A percentile compares a stretch with the other conserved stretches of the same genome.
These are phyloP conservation scores for Tieghemostelium lacteum DNA, from an alignment of 78 protist species.

Conservation along the genomic window DNA sequence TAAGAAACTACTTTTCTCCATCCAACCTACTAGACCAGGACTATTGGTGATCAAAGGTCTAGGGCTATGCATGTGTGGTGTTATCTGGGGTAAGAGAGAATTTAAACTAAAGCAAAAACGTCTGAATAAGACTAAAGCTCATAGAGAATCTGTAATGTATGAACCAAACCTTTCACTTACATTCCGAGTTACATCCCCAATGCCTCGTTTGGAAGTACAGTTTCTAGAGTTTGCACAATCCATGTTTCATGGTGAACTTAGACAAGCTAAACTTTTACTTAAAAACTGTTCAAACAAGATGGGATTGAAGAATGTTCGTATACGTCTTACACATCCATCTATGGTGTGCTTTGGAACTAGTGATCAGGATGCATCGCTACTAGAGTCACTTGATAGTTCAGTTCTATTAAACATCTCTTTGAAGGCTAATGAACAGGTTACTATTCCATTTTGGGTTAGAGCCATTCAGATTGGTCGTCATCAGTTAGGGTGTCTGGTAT, in stretches of 20 bases:
- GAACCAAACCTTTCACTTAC: slow-evolving; percentile 55
- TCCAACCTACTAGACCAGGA: slow-evolving; percentile 53
- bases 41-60: slow-evolving; percentile 26
- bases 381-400: slow-evolving; percentile 34
- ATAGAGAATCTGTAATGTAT: slow-evolving; percentile 50
- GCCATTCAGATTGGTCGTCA: slow-evolving; percentile 56
- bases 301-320: slow-evolving; percentile 72
- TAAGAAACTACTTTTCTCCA: slow-evolving; percentile 33
- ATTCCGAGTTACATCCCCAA: slow-evolving; percentile 67
- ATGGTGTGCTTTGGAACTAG: slow-evolving; percentile 44
- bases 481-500: slow-evolving; percentile 51
- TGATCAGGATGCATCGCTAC: slow-evolving; percentile 29
- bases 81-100: slow-evolving; percentile 73
- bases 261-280: slow-evolving; percentile 36
- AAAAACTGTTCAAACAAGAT: slow-evolving; percentile 62
- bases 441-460: slow-evolving; percentile 64
- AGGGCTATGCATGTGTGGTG: slow-evolving; percentile 76
- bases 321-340: slow-evolving; percentile 60
- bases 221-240: slow-evolving; percentile 55
- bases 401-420: slow-evolving; percentile 28
- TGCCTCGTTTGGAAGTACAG: slow-evolving; percentile 67
- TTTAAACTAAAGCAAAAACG: slow-evolving; percentile 61
- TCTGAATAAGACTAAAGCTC: slow-evolving; percentile 50
- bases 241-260: slow-evolving; percentile 48
- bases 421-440: slow-evolving; percentile 48